Evolutionary conservation across 108 stramenopile species (phyloP), one percentile per base, ranked within the genome.

Genomic region (Aurantiochytrium sp.): DNA sequence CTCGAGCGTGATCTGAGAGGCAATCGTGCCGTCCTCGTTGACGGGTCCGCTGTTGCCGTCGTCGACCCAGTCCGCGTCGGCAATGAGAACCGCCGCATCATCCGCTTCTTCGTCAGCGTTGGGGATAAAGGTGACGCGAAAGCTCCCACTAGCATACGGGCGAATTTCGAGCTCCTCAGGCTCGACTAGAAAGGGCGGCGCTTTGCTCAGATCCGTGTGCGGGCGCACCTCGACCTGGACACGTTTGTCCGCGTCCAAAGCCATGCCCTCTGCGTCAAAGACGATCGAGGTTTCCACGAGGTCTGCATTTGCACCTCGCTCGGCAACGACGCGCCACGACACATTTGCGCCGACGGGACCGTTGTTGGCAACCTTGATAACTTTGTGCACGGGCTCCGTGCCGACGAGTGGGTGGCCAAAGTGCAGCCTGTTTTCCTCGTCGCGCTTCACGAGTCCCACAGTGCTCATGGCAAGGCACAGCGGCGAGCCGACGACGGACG

Each of bases 401-500:
- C 41, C 69, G 5, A 81, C 69, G 4, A 81, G 42, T 19, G 69
- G 37, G 22, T 81, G 69, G 10, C 69, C 69, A 81, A 81, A 81
- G 22, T 81, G 37, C 24, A 81, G 42, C 36, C 42, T 81, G 4
- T 4, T 19, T 27, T 81, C 69, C 19, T 21, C 69, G 17, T 45
- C 4, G 21, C 27, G 37, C 69, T 81, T 81, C 4, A 81, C 69
- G 3, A 91, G 85, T 4, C 90, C 90, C 6, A 90, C 86, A n/a
- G 90, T 85, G 85, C 90, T 88, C 34, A 37, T 22, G n/a, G 73
- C 85, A 4, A 91, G 90, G 2, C 88, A 89, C 21, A 91, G 48
- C 3, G 90, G 90, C 24, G 85, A 91, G 10, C 92, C 92, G 21
- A 48, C 55, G 5, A 92, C 91, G 1, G 41, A 4, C 59, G 86